Base-by-base conservation (phyloP, 306 rosid genomes). In the Senna tora region DNA sequence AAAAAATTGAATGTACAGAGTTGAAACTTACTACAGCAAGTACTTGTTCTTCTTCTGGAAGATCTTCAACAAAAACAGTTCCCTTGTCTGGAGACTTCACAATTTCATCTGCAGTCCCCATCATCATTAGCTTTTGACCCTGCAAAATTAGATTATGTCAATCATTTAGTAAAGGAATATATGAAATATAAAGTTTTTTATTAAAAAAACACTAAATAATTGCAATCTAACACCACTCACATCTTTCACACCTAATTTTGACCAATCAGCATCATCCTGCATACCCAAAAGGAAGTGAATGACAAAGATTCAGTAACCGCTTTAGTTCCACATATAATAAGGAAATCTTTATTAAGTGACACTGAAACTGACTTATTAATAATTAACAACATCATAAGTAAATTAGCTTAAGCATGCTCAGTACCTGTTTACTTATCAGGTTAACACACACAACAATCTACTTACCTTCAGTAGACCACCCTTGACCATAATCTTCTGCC, bases 111-210 rank as follows among this genome's bases (percentile, higher is more conserved):
- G 96, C 97, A 0, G 99, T 89, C 52, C 99, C 99, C 97, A 95
- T 88, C 99, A 95, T 95, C 99, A 95, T 95, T 78, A 95, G 77
- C 80, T 86, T 95, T 82, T 95, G 99, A 71, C 99, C 99, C 99
- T 95, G 75, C 36, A 75, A 81, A 80, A 71, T 55, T 30, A 78
- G 45, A 75, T 67, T 41, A 54, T 69, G 33, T 14, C 12, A 46
- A 67, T 32, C 65, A 42, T 20, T 74, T 63, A 64, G 56, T 62
- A 39, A 45, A 22, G 69, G 38, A 33, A 42, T 21, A 39, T 43
- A 47, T 3, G 32, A 38, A 33, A 77, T 47, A 63, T 53, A 38
- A 25, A 2, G 3, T 21, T 57, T 1, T 12, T 30, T 57, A 57
- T n/a, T 34, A 3, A 62, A 75, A 20, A 60, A 3, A 49, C 6